Conservation (phyloP, 73 alveolate species). For the Symbiodinium natans region DNA sequence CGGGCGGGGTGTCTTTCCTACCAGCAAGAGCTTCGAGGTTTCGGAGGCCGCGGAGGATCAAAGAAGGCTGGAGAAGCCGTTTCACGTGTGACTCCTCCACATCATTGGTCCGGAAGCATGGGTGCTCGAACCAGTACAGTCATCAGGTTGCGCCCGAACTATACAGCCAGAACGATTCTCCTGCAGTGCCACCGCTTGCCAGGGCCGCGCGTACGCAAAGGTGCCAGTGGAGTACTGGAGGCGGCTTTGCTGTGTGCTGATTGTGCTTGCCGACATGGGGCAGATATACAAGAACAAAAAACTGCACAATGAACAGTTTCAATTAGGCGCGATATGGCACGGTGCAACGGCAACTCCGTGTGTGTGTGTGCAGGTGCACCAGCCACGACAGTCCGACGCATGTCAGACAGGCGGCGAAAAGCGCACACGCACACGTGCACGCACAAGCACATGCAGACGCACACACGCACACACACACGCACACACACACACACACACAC, state of each 20-base stretch:
- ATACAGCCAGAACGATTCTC: background rate
- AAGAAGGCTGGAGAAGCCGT: slow-evolving; percentile 3
- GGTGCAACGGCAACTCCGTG: too few species aligned
- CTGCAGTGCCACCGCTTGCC: background rate
- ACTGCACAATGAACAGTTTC: too few species aligned
- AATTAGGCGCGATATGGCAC: too few species aligned
- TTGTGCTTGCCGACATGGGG: too few species aligned
- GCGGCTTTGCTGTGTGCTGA: too few species aligned
- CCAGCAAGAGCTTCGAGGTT: background rate
- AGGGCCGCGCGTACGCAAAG: background rate
- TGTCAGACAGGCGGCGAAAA: background rate
- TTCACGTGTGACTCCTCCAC: background rate
- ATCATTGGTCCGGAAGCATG: background rate
- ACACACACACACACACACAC: background rate
- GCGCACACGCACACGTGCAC: background rate
- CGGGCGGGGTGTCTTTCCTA: background rate
- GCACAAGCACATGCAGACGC: background rate
- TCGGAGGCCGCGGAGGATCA: background rate
- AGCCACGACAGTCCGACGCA: background rate
- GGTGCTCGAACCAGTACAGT: background rate
- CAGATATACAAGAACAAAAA: too few species aligned
- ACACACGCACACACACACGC: background rate
- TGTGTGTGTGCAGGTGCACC: too few species aligned
- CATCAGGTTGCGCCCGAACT: background rate
- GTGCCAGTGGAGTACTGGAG: background rate